Base-by-base conservation (phyloP, 345 rosid genomes). In the Populus nigra region DNA sequence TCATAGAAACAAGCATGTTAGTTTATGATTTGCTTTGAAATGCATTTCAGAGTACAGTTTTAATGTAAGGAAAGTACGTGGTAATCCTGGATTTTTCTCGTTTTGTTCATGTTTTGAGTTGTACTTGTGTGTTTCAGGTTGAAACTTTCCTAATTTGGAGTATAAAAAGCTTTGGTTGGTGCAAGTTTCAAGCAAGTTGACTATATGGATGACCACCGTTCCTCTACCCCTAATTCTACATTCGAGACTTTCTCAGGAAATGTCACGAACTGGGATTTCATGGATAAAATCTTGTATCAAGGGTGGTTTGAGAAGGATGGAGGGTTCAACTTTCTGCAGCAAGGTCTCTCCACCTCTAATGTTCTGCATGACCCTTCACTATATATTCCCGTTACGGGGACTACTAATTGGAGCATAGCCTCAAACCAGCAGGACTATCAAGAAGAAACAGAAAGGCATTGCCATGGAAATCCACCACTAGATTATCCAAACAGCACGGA, bases 211-310 rank as follows among this genome's bases (percentile, higher is more conserved):
- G 61, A 55, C 22, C 61, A 22, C 25, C 22, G 61, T 7, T 22
- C 25, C 61, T 55, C 61, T 55, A 7, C 86, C 3, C 90, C 89
- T 7, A 73, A 69, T 80, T 83, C 89, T 76, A 50, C 84, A 63
- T 78, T 83, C 18, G 85, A 82, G 73, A 84, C 66, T 79, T 84
- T 88, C 71, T 71, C 84, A 33, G 90, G 84, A 47, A 73, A 87
- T 63, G 86, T 89, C 83, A 88, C 89, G 91, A 94, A 93, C 83
- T 84, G 91, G 86, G 93, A 91, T 83, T 87, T 90, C 69, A 85
- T 93, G 97, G 93, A 93, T 73, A 88, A 93, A 74, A 88, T 91
- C 72, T 88, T 91, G 85, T 83, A 84, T 69, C 94, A 90, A 78
- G 92, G 95, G 31, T 88, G 61, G 61, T 3, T n/a, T n/a, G 61